Evolutionary conservation across 2,329 filamentous ascomycete genomes (phyloP).

Genomic region (Botrytis galanthina): DNA sequence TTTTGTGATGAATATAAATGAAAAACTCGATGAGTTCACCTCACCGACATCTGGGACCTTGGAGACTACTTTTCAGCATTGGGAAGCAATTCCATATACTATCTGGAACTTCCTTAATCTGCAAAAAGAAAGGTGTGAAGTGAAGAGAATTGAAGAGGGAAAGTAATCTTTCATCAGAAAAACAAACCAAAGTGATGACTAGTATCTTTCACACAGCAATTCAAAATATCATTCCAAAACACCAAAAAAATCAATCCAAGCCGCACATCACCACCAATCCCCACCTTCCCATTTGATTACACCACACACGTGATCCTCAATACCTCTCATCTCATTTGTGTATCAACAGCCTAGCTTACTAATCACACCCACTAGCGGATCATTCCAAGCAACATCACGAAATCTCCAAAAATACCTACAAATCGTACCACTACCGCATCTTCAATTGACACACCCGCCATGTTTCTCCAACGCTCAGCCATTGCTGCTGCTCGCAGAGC

Average conservation of each 20-base stretch:
- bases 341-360: constrained; percentile 3
- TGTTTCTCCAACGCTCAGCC: constrained; percentile 65
- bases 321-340: background rate
- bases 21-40: background rate
- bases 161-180: background rate
- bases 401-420: constrained; percentile 15
- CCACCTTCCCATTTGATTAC: background rate
- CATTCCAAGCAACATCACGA: constrained; percentile 17
- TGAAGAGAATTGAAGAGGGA: background rate
- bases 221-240: background rate
- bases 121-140: background rate
- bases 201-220: background rate
- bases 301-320: background rate
- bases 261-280: background rate
- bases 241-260: background rate
- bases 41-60: background rate
- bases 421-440: constrained; percentile 22
- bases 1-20: background rate
- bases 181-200: background rate
- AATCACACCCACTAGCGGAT: constrained; percentile 12
- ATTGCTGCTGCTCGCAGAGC: constrained; percentile 60
- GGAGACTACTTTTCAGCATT: background rate
- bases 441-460: constrained; percentile 39
- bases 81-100: background rate
- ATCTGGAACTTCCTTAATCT: background rate